Conservation (phyloP, 2,329 filamentous ascomycete genomes). For the Zymoseptoria pseudotritici region DNA sequence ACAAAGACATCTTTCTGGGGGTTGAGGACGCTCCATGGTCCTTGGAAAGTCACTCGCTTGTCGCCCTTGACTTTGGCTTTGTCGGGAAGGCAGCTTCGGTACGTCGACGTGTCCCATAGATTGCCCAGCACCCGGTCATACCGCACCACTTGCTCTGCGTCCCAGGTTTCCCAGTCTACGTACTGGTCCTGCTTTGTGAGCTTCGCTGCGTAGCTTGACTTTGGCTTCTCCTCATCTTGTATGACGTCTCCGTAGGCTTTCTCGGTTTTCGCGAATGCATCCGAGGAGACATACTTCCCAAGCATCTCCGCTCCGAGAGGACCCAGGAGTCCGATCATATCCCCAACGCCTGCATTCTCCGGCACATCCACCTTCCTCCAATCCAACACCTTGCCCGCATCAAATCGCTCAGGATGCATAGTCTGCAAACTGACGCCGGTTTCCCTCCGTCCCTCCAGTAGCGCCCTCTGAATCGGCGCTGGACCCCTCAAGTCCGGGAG, state of each 20-base stretch:
- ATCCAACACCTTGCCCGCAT: slow-evolving; percentile 66
- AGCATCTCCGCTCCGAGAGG: slow-evolving; percentile 64
- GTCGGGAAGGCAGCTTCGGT: slow-evolving; percentile 8
- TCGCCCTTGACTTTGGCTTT: not conserved
- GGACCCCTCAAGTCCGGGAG: slow-evolving; percentile 71
- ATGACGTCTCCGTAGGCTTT: slow-evolving; percentile 20
- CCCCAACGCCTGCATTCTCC: slow-evolving; percentile 38
- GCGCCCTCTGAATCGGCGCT: slow-evolving; percentile 78
- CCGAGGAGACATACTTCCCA: slow-evolving; percentile 53
- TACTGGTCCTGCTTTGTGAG: slow-evolving; percentile 57
- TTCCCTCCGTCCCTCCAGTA: slow-evolving; percentile 53
- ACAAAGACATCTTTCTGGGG: not conserved
- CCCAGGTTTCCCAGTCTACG: slow-evolving; percentile 53
- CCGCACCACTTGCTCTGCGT: slow-evolving; percentile 47
- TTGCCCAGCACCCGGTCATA: slow-evolving; percentile 55
- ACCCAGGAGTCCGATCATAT: slow-evolving; percentile 51
- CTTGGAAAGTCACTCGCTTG: slow-evolving; percentile 19
- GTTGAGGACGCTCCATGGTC: slow-evolving; percentile 15
- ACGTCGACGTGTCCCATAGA: slow-evolving; percentile 52
- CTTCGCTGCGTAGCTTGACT: slow-evolving; percentile 58
- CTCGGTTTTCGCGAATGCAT: slow-evolving; percentile 57
- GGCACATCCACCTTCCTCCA: slow-evolving; percentile 52
- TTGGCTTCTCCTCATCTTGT: slow-evolving; percentile 15
- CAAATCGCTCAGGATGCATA: slow-evolving; percentile 67
- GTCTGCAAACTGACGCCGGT: slow-evolving; percentile 85